Percentiles rank a stretch among this genome's conserved stretches.
These are phyloP conservation scores for Colletotrichum tropicicola DNA, from an alignment of 2,329 filamentous ascomycete genomes.

Conservation along the genomic window DNA sequence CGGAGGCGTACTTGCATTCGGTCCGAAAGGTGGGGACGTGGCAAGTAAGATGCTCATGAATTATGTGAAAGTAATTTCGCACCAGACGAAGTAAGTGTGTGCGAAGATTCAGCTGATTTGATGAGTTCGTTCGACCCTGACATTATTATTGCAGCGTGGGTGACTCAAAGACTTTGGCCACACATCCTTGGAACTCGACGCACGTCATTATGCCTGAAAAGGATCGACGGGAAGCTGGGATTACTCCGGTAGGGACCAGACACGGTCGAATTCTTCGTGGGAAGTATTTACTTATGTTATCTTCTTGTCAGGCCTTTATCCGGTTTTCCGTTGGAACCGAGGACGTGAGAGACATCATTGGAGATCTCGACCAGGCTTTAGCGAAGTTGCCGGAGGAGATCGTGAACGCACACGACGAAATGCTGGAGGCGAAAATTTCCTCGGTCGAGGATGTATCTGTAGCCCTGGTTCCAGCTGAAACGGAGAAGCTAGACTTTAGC, in stretches of 20 bases:
- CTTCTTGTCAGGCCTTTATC: constrained; percentile 55
- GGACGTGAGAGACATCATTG: constrained; percentile 77
- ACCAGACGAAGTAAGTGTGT: constrained; percentile 78
- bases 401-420: background rate
- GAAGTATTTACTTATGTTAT: background rate
- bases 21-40: constrained; percentile 71
- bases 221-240: constrained; percentile 70
- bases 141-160: constrained; percentile 54
- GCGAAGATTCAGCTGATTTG: too few relatives aligned
- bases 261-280: too few relatives aligned
- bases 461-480: too few relatives aligned
- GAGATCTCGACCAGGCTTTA: constrained; percentile 72
- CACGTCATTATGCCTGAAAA: constrained; percentile 63
- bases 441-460: too few relatives aligned
- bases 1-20: constrained; percentile 76
- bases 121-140: background rate
- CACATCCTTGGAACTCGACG: constrained; percentile 77
- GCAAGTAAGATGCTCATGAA: constrained; percentile 60
- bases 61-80: constrained; percentile 78
- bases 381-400: background rate
- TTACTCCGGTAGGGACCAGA: constrained; percentile 59
- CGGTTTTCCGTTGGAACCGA: constrained; percentile 56
- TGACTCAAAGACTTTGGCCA: constrained; percentile 76
- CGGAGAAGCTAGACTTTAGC: background rate
- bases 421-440: background rate